Evolutionary conservation across 2,329 filamentous ascomycete genomes (phyloP).

Genomic region (Aspergillus bombycis): DNA sequence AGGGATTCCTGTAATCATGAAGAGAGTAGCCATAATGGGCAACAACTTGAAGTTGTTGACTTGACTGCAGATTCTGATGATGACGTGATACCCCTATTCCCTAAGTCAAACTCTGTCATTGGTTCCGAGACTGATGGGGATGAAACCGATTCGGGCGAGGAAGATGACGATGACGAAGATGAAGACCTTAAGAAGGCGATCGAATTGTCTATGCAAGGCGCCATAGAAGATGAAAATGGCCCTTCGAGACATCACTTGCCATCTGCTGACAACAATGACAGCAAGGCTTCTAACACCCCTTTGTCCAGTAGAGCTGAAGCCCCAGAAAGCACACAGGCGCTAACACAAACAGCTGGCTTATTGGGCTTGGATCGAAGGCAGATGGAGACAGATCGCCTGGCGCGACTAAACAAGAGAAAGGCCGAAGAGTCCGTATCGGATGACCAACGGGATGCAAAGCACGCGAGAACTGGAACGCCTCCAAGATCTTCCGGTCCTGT

Average conservation of each 20-base stretch:
- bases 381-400: slow-evolving; percentile 84
- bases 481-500: background rate
- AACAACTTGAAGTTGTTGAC: slow-evolving; percentile 31
- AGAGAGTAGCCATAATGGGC: background rate
- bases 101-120: slow-evolving; percentile 33
- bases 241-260: background rate
- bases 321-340: background rate
- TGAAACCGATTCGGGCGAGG: slow-evolving; percentile 4
- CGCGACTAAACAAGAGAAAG: slow-evolving; percentile 65
- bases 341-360: slow-evolving; percentile 36
- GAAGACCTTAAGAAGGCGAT: slow-evolving; percentile 42
- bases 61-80: slow-evolving; percentile 37
- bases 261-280: background rate
- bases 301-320: background rate
- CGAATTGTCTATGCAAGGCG: slow-evolving; percentile 35
- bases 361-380: slow-evolving; percentile 71
- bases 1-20: slow-evolving; percentile 11
- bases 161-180: slow-evolving; percentile 27
- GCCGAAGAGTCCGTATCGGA: slow-evolving; percentile 41
- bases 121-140: slow-evolving; percentile 30
- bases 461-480: slow-evolving; percentile 19
- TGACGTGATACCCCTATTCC: slow-evolving; percentile 27
- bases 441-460: slow-evolving; percentile 28
- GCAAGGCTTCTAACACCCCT: background rate
- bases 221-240: slow-evolving; percentile 15